phyloP scores from a whole-genome alignment of 495 filamentous ascomycete species.

The Aspergillus sparsus region DNA sequence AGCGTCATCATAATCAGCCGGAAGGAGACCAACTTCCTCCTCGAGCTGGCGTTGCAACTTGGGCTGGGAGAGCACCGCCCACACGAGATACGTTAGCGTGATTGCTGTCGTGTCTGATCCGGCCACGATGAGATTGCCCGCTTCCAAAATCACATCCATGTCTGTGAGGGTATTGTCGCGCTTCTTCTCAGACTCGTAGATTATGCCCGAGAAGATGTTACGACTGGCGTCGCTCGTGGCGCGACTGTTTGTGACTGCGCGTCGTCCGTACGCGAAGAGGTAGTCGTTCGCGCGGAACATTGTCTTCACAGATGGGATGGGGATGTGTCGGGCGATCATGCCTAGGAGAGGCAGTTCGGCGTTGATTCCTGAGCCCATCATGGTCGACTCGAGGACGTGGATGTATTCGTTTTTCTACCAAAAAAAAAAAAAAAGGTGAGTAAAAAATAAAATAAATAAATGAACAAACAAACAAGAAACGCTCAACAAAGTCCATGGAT shows the following conservation, averaged over 20 bases:
- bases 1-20: constrained; percentile 24
- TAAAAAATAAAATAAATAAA: no score
- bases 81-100: constrained; percentile 44
- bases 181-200: constrained; percentile 35
- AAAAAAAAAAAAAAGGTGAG: constrained; percentile 1
- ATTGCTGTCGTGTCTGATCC: constrained; percentile 46
- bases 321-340: constrained; percentile 20
- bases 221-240: constrained; percentile 1
- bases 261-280: constrained; percentile 11
- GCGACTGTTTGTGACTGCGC: constrained; percentile 17
- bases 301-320: constrained; percentile 20
- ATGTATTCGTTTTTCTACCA: constrained; percentile 35
- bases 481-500: neutral
- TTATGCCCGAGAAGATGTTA: constrained; percentile 26
- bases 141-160: constrained; percentile 37
- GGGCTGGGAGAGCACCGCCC: constrained; percentile 27
- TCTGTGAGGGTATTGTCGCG: constrained; percentile 27
- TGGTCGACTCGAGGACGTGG: constrained; percentile 25
- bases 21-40: constrained; percentile 26
- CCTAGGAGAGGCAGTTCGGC: constrained; percentile 21
- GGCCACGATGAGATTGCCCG: constrained; percentile 43
- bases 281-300: constrained; percentile 23
- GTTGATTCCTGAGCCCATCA: constrained; percentile 18
- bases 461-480: no score
- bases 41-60: constrained; percentile 23